A percentile compares a stretch with the other conserved stretches of the same genome.
phyloP scores from a whole-genome alignment of 139 green algal species.

The Pleodorina starrii region DNA sequence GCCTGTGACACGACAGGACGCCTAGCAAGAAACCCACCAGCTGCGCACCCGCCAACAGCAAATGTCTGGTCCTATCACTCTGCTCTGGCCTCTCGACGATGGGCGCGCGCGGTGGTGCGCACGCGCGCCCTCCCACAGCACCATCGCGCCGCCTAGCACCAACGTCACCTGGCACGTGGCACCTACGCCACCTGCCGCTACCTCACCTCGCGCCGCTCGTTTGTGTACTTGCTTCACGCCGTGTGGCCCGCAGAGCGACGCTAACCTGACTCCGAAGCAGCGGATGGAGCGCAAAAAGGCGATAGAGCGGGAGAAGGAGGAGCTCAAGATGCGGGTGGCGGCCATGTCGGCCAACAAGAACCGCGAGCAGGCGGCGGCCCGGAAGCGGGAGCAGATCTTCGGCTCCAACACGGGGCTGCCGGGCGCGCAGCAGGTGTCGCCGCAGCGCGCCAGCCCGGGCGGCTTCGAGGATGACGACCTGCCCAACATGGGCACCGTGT shows the following conservation, averaged over 20 bases:
- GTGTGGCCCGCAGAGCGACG: constrained; percentile 9
- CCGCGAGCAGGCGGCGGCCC: constrained; percentile 24
- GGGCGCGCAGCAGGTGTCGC: constrained; percentile 25
- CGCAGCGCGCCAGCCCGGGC: background rate
- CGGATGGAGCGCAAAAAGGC: constrained; percentile 45
- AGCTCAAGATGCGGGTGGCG: constrained; percentile 58
- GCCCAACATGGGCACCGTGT: constrained; percentile 59
- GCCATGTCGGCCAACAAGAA: constrained; percentile 46
- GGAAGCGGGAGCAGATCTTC: constrained; percentile 48
- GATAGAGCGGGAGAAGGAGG: constrained; percentile 28
- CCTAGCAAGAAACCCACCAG: too few species aligned
- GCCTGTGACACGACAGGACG: too few species aligned
- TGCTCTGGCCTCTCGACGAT: too few species aligned
- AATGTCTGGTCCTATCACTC: too few species aligned
- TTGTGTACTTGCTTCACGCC: too few species aligned
- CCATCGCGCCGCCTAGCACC: too few species aligned
- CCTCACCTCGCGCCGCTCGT: too few species aligned
- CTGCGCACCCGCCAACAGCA: too few species aligned
- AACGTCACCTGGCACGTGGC: too few species aligned
- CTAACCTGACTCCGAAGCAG: constrained; percentile 51
- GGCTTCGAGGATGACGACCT: constrained; percentile 51
- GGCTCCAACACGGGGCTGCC: constrained; percentile 53
- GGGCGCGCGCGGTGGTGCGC: too few species aligned
- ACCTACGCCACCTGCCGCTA: too few species aligned
- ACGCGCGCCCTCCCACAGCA: too few species aligned